phyloP scores from a whole-genome alignment of 2,329 filamentous ascomycete species.

The Hymenotorrendiella dingleyae region DNA sequence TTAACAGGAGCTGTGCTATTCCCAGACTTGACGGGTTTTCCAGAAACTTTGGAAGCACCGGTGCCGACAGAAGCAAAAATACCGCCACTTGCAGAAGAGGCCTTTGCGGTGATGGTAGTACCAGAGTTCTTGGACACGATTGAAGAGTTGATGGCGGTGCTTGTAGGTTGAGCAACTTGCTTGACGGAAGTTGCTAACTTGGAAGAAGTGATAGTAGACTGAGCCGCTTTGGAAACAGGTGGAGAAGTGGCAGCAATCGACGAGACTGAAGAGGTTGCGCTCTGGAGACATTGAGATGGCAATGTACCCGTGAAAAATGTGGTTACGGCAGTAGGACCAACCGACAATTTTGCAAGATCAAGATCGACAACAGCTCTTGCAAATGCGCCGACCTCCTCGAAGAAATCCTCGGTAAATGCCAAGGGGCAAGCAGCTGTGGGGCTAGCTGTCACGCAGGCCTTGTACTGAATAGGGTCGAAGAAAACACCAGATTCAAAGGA shows the following conservation, averaged over 20 bases:
- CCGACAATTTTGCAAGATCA: slow-evolving; percentile 4
- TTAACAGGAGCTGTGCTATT: too few relatives aligned
- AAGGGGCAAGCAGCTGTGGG: slow-evolving; percentile 5
- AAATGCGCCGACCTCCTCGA: slow-evolving; percentile 10
- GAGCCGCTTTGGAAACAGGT: background rate
- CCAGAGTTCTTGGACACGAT: too few relatives aligned
- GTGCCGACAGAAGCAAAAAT: background rate
- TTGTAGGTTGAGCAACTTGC: too few relatives aligned
- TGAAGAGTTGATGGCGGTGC: too few relatives aligned
- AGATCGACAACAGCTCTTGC: slow-evolving; percentile 6
- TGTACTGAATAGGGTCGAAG: slow-evolving; percentile 13
- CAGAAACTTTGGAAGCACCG: background rate
- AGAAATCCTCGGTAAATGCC: slow-evolving; percentile 10
- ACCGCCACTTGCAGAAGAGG: background rate
- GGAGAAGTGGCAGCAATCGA: background rate
- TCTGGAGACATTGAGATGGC: slow-evolving; percentile 4
- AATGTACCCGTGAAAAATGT: slow-evolving; percentile 6
- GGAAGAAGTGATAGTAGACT: background rate
- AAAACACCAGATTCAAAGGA: slow-evolving; percentile 14
- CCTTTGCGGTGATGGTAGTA: too few relatives aligned
- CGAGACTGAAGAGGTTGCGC: background rate
- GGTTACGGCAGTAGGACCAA: slow-evolving; percentile 8
- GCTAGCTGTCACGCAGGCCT: slow-evolving; percentile 9
- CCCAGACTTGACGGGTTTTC: background rate
- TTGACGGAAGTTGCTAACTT: too few relatives aligned